Evolutionary conservation across 2,329 filamentous ascomycete genomes (phyloP).

Genomic region (Claviceps maximensis): DNA sequence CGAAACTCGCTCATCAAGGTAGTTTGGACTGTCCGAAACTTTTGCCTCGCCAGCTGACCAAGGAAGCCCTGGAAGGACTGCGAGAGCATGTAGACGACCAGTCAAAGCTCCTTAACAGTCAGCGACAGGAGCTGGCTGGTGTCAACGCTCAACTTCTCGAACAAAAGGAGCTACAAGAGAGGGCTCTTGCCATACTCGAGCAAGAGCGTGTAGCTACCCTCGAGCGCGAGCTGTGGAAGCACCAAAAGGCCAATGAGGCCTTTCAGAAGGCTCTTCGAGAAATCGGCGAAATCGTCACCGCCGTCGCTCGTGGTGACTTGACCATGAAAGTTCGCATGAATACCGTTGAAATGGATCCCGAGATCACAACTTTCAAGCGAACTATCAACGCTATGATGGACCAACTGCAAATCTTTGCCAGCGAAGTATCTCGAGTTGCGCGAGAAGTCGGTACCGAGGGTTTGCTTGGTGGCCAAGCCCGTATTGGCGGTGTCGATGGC

Average conservation of each 20-base stretch:
- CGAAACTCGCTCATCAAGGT: conserved; percentile 33
- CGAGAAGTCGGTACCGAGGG: conserved; percentile 95
- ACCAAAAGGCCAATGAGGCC: conserved; percentile 94
- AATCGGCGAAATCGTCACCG: conserved; percentile 94
- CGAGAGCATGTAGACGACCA: conserved; percentile 88
- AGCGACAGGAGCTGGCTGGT: conserved; percentile 72
- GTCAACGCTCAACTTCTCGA: conserved; percentile 76
- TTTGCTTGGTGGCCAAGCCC: conserved; percentile 82
- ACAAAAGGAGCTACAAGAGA: conserved; percentile 74
- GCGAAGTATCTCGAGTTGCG: conserved; percentile 87
- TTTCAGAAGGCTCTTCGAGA: conserved; percentile 96
- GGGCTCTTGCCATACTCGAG: conserved; percentile 70
- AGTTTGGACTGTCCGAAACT: conserved; percentile 24
- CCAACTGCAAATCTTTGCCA: conserved; percentile 90
- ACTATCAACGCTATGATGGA: conserved; percentile 99
- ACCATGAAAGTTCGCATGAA: conserved; percentile 97
- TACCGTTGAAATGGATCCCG: conserved; percentile 90
- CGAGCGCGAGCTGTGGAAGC: conserved; percentile 89
- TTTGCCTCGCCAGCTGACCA: conserved; percentile 45
- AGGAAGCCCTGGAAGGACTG: conserved; percentile 73
- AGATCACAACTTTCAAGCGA: conserved; percentile 94
- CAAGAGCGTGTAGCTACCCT: conserved; percentile 77
- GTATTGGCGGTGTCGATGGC: conserved; percentile 85
- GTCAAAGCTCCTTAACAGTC: conserved; percentile 78
- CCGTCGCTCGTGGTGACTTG: conserved; percentile 85